Evolutionary conservation across 768 basidiomycete species (phyloP).

Genomic region (Tylopilus vinaceipallidus): DNA sequence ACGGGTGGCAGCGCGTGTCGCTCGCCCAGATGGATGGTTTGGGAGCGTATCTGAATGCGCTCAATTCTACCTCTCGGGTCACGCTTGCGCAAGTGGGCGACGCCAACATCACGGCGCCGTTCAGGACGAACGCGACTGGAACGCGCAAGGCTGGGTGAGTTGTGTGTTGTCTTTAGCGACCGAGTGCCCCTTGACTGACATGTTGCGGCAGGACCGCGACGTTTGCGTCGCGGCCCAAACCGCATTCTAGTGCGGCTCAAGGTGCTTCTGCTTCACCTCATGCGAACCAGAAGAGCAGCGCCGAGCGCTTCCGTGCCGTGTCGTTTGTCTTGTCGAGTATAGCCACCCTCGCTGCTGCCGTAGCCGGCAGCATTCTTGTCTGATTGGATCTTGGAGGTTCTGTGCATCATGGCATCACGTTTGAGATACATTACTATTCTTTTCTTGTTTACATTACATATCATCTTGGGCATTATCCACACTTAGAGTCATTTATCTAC

Average conservation of each 20-base stretch:
- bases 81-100: constrained; percentile 22
- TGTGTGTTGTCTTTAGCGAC: background rate
- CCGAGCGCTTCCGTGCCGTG: constrained; percentile 22
- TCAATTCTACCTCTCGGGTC: constrained; percentile 29
- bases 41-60: constrained; percentile 48
- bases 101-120: constrained; percentile 15
- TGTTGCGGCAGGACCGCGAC: constrained; percentile 4
- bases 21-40: constrained; percentile 45
- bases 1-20: constrained; percentile 70
- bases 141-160: constrained; percentile 6
- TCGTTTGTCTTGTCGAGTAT: constrained; percentile 26
- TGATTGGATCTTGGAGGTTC: constrained; percentile 1
- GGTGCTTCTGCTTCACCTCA: constrained; percentile 21
- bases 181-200: background rate
- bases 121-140: constrained; percentile 8
- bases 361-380: constrained; percentile 23
- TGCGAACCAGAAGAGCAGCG: constrained; percentile 35
- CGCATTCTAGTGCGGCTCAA: constrained; percentile 12
- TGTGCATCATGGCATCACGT: too few relatives aligned
- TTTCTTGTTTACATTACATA: background rate
- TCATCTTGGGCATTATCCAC: constrained; percentile 2
- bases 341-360: constrained; percentile 21
- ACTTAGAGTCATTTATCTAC: too few relatives aligned
- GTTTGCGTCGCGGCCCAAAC: background rate
- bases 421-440: constrained; percentile 15